These are phyloP conservation scores for Leccinum incarnatum DNA, from an alignment of 768 basidiomycete genomes.

Conservation along the genomic window DNA sequence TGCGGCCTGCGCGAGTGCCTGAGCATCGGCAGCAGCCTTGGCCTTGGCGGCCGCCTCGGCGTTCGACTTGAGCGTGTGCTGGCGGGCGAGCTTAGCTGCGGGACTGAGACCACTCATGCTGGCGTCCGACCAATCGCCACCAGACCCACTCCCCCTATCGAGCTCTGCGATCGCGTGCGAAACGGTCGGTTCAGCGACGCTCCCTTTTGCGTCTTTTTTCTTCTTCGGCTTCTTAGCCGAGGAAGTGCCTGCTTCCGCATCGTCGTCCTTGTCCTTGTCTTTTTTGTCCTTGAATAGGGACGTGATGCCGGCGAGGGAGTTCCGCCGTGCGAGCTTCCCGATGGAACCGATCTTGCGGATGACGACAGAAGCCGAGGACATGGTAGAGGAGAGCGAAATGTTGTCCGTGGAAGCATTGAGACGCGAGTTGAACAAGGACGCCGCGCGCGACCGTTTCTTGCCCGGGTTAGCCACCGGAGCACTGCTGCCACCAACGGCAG, in stretches of 20 bases:
- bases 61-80: slow-evolving; percentile 88
- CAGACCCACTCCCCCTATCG: slow-evolving; percentile 49
- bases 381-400: slow-evolving; percentile 92
- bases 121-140: slow-evolving; percentile 55
- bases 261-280: slow-evolving; percentile 40
- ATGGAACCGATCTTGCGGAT: slow-evolving; percentile 92
- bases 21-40: slow-evolving; percentile 32
- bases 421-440: slow-evolving; percentile 82
- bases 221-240: slow-evolving; percentile 46
- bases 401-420: slow-evolving; percentile 90
- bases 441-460: slow-evolving; percentile 73
- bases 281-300: slow-evolving; percentile 91
- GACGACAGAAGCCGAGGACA: slow-evolving; percentile 93
- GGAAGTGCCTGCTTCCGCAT: slow-evolving; percentile 23
- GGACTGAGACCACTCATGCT: slow-evolving; percentile 78
- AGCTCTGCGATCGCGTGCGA: slow-evolving; percentile 84
- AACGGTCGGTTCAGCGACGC: slow-evolving; percentile 65
- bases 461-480: slow-evolving; percentile 31
- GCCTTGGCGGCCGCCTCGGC: slow-evolving; percentile 47
- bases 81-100: slow-evolving; percentile 84
- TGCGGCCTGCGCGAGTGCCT: slow-evolving; percentile 21
- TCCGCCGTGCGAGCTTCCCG: slow-evolving; percentile 84
- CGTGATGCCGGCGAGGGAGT: slow-evolving; percentile 88
- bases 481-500: slow-evolving; percentile 5
- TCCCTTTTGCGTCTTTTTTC: slow-evolving; percentile 60